Evolutionary conservation across 75 land plant genomes (phyloP).

Genomic region (Ceratopteris richardii): DNA sequence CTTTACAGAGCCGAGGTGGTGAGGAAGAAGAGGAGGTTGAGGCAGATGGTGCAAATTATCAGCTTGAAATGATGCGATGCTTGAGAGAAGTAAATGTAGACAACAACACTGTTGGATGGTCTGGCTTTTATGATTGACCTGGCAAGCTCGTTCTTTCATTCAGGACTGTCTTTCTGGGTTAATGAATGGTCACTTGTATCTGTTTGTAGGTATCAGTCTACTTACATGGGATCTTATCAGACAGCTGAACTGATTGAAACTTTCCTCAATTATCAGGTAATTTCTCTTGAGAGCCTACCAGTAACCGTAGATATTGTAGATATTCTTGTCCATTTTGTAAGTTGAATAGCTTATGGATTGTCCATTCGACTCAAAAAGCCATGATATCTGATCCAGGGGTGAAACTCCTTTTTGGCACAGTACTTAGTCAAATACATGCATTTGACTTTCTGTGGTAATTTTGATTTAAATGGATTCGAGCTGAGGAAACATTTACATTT

Average conservation of each 20-base stretch:
- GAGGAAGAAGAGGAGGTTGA: constrained; percentile 93
- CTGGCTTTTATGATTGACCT: constrained; percentile 9
- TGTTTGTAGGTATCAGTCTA: constrained; percentile 82
- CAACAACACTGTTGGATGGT: constrained; percentile 98
- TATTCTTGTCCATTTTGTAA: too few species aligned
- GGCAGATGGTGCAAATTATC: constrained; percentile 96
- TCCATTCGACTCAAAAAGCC: too few species aligned
- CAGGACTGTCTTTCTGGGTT: too few species aligned
- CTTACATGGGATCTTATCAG: constrained; percentile 75
- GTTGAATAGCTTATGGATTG: too few species aligned
- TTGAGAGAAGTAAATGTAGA: constrained; percentile 95
- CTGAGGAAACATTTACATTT: too few species aligned
- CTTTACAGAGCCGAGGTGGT: constrained; percentile 34
- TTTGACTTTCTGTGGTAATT: too few species aligned
- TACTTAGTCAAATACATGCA: too few species aligned
- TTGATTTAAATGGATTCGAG: too few species aligned
- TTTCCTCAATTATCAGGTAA: constrained; percentile 89
- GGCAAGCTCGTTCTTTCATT: neutral
- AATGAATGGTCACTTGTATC: too few species aligned
- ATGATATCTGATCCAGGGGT: too few species aligned
- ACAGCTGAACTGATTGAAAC: constrained; percentile 88
- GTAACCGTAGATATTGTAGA: neutral
- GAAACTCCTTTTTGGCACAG: too few species aligned
- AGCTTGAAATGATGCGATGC: constrained; percentile 97
- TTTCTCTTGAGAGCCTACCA: neutral